These are phyloP conservation scores for Neurospora hispaniola DNA, from an alignment of 495 filamentous ascomycete genomes.

Conservation along the genomic window DNA sequence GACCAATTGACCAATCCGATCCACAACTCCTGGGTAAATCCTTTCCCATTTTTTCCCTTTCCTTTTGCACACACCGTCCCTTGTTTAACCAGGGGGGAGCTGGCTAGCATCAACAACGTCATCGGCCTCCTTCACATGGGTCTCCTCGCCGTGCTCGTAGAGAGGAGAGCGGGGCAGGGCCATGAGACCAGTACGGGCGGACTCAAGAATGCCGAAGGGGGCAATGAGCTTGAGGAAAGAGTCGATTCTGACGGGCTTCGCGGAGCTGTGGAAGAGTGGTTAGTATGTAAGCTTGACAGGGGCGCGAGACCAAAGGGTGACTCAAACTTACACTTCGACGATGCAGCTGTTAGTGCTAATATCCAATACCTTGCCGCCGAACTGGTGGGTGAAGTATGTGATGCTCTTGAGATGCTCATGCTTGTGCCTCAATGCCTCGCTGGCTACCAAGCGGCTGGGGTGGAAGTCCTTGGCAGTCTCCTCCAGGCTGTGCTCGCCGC, in stretches of 20 bases:
- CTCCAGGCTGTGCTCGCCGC: conserved; percentile 23
- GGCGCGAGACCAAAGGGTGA: not conserved
- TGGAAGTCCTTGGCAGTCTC: conserved; percentile 61
- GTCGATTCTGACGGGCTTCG: conserved; percentile 88
- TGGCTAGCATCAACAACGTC: conserved; percentile 87
- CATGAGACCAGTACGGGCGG: conserved; percentile 89
- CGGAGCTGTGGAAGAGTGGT: conserved; percentile 47
- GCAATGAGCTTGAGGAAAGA: conserved; percentile 92
- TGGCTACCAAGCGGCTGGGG: conserved; percentile 69
- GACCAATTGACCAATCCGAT: conserved; percentile 6
- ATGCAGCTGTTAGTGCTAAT: conserved; percentile 98
- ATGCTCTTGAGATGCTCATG: conserved; percentile 93
- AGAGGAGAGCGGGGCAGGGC: conserved; percentile 89
- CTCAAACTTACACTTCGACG: conserved; percentile 74
- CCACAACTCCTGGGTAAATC: not conserved
- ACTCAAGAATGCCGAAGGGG: conserved; percentile 96
- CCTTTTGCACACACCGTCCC: not conserved
- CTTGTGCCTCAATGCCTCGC: conserved; percentile 87
- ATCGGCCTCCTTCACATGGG: conserved; percentile 75
- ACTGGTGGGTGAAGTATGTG: conserved; percentile 92
- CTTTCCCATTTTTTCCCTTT: conserved; percentile 2
- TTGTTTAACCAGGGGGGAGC: conserved; percentile 75
- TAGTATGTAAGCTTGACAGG: not conserved
- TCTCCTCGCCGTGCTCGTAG: conserved; percentile 57
- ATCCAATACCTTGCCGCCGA: conserved; percentile 93